These are phyloP conservation scores for Macrotyloma uniflorum DNA, from an alignment of 306 rosid genomes.

Conservation along the genomic window DNA sequence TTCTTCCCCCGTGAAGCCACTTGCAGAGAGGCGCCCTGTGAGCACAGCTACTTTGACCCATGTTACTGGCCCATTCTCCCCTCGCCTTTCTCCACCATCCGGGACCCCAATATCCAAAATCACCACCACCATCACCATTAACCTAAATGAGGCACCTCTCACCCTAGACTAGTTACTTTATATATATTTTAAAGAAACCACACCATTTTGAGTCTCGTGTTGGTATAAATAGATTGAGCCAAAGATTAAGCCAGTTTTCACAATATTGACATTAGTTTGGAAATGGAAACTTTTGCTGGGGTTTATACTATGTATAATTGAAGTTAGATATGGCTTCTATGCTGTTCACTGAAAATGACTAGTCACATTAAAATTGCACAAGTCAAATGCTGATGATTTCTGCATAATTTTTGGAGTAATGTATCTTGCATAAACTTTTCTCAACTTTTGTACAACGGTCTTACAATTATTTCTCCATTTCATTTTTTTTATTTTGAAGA, in stretches of 20 bases:
- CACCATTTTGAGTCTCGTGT: slow-evolving; percentile 29
- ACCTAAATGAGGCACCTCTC: slow-evolving; percentile 68
- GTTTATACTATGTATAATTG: not conserved
- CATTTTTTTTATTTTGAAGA: not conserved
- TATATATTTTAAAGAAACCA: slow-evolving; percentile 37
- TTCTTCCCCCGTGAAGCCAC: slow-evolving; percentile 69
- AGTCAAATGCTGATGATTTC: not conserved
- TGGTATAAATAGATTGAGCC: slow-evolving; percentile 1
- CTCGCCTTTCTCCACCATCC: slow-evolving; percentile 37
- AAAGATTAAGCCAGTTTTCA: not conserved
- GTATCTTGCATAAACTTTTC: not conserved
- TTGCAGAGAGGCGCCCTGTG: slow-evolving; percentile 68
- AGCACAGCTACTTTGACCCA: slow-evolving; percentile 50
- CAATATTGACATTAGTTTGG: not conserved
- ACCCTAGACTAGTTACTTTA: slow-evolving; percentile 10
- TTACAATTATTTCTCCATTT: not conserved
- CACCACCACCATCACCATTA: slow-evolving; percentile 39
- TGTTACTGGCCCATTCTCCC: slow-evolving; percentile 44
- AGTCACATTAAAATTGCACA: not conserved
- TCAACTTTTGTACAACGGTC: not conserved
- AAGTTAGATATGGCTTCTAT: not conserved
- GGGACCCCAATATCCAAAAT: slow-evolving; percentile 38
- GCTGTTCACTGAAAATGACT: not conserved
- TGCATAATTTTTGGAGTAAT: not conserved
- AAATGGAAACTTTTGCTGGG: not conserved